Evolutionary conservation across 495 filamentous ascomycete species (phyloP), one percentile per base, ranked within the genome.

Genomic region (Penicillium taxi): DNA sequence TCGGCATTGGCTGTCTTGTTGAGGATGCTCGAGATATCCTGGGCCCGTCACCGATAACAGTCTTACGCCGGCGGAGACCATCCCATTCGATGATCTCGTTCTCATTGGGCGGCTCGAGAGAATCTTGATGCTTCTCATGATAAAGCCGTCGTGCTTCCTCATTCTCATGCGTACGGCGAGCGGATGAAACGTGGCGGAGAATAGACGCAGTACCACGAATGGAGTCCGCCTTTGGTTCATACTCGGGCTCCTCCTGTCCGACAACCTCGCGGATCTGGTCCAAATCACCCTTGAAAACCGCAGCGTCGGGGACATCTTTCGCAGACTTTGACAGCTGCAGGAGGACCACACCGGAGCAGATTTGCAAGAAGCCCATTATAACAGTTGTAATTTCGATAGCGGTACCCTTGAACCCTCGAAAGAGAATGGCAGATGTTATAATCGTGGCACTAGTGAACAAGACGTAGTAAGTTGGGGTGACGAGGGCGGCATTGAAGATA

Each of bases 401-500:
- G 0, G 84, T 81, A 22, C 89, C 91, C 50, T 94, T 89, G 73
- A 98, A 96, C 4, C 91, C 91, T 41, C 78, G 84, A 58, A 98
- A 98, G 11, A 98, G 69, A 15, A 98, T 77, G 5, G 89, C 86
- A 1, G 87, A 95, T 6, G 86, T 90, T 41, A 96, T 76, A 45
- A 98, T 95, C 3, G 91, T 98, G 11, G 86, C 78, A 49, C 79
- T 91, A 28, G 91, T 98, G 59, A 98, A 98, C 67, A 86, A 88
- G 42, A 98, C 91, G 55, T 98, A 98, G 63, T 98, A 98, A 3
- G 91, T 98, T 0, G 91, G 91, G 0, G 91, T 98, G 35, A 98
- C 91, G 40, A 98, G 74, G 1, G 91, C 91, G 19, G 91, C 93
- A 53, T 98, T 98, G 70, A 91, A 98, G 30, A 98, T 51, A 56